phyloP scores from a whole-genome alignment of 140 eudicot genomes.

The Anethum foeniculum region DNA sequence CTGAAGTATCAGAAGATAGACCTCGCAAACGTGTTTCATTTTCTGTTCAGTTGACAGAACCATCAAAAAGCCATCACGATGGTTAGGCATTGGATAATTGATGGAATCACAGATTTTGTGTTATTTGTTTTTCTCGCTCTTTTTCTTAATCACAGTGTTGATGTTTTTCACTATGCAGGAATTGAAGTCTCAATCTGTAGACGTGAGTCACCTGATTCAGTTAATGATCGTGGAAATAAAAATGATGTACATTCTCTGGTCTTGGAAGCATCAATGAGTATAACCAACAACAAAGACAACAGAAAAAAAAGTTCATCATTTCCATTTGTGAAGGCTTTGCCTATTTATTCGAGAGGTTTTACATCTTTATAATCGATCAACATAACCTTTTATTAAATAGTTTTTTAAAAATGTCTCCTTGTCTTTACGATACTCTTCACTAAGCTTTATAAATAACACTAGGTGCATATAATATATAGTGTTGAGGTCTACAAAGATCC shows the following conservation, averaged over 20 bases:
- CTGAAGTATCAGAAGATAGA: constrained; percentile 1
- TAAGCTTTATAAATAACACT: background rate
- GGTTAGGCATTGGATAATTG: background rate
- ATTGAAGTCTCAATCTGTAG: background rate
- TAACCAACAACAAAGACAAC: background rate
- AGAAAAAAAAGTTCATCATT: constrained; percentile 5
- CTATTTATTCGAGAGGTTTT: background rate
- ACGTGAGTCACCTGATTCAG: background rate
- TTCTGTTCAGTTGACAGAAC: background rate
- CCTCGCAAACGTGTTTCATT: background rate
- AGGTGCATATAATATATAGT: background rate
- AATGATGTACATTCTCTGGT: constrained; percentile 6
- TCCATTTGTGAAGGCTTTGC: background rate
- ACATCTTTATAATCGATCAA: background rate
- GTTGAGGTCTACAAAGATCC: background rate
- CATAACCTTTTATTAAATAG: background rate
- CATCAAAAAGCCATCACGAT: background rate
- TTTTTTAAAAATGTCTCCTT: background rate
- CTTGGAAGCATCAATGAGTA: background rate
- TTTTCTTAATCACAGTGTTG: background rate
- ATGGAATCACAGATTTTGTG: background rate
- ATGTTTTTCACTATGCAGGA: constrained; percentile 5
- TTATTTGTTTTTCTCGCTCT: background rate
- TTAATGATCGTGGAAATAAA: background rate
- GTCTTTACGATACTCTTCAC: background rate